These are phyloP conservation scores for Francoa sonchifolia DNA, from an alignment of 441 rosid genomes.

Conservation along the genomic window DNA sequence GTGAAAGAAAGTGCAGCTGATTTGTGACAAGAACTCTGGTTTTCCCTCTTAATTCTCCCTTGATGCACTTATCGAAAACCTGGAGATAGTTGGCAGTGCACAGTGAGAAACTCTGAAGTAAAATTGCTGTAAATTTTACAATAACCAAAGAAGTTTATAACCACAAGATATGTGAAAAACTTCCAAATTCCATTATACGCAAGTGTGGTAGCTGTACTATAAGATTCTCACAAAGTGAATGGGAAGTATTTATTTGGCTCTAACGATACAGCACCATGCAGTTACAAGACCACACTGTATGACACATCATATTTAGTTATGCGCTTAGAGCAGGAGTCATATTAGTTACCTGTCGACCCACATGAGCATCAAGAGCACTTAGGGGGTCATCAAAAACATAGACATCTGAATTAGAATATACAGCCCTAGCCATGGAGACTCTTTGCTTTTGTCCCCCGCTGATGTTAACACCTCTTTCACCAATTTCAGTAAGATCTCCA, in stretches of 20 bases:
- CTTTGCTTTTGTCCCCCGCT: conserved; percentile 98
- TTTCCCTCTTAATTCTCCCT: conserved; percentile 62
- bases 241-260: too few relatives aligned
- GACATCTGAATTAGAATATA: conserved; percentile 76
- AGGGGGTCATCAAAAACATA: conserved; percentile 87
- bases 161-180: not conserved
- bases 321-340: not conserved
- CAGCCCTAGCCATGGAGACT: conserved; percentile 95
- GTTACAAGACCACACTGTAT: not conserved
- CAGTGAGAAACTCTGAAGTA: conserved; percentile 13
- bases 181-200: not conserved
- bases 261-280: not conserved
- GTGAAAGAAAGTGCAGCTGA: conserved; percentile 89
- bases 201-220: too few relatives aligned
- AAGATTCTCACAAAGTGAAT: too few relatives aligned
- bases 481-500: conserved; percentile 91
- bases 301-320: conserved; percentile 1
- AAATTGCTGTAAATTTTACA: conserved; percentile 5
- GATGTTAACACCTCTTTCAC: conserved; percentile 92
- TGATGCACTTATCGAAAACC: conserved; percentile 89
- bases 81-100: conserved; percentile 18
- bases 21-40: conserved; percentile 97
- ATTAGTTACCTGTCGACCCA: conserved; percentile 84
- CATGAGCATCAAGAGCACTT: conserved; percentile 94
- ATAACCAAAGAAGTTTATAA: not conserved